These are phyloP conservation scores for Fraxinus albicans DNA, from an alignment of 305 asterid genomes.

Conservation along the genomic window DNA sequence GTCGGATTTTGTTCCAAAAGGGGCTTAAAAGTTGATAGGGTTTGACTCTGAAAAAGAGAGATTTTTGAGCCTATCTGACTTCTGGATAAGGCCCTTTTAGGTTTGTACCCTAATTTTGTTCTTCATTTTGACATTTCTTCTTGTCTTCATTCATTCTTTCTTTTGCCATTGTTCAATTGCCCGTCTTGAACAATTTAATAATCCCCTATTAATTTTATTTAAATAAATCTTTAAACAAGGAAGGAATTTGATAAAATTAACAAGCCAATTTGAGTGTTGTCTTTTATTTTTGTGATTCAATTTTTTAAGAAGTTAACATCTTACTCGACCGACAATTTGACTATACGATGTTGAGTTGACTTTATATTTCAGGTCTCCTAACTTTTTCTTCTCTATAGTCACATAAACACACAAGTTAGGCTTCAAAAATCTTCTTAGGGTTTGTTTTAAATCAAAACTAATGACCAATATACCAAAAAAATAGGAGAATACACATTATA, in stretches of 20 bases:
- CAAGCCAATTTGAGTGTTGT: not conserved
- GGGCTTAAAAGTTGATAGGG: not conserved
- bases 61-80: constrained; percentile 7
- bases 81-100: constrained; percentile 18
- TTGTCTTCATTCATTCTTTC: constrained; percentile 12
- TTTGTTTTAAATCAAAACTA: no score
- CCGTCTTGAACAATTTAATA: not conserved
- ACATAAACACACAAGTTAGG: not conserved
- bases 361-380: not conserved
- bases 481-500: no score
- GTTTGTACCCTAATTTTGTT: constrained; percentile 32
- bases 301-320: not conserved
- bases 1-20: not conserved
- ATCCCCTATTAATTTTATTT: not conserved
- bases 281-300: not conserved
- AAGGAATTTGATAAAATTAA: not conserved
- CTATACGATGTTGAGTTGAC: not conserved
- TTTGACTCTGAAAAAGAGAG: constrained; percentile 3
- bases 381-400: not conserved
- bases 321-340: no score
- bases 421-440: not conserved
- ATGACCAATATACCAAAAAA: no score
- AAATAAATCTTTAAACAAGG: not conserved
- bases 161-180: not conserved
- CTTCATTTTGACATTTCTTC: constrained; percentile 17